Evolutionary conservation across 352 stramenopile species (phyloP), one percentile per base, ranked within the genome.

Genomic region (Globisporangium spiculum): DNA sequence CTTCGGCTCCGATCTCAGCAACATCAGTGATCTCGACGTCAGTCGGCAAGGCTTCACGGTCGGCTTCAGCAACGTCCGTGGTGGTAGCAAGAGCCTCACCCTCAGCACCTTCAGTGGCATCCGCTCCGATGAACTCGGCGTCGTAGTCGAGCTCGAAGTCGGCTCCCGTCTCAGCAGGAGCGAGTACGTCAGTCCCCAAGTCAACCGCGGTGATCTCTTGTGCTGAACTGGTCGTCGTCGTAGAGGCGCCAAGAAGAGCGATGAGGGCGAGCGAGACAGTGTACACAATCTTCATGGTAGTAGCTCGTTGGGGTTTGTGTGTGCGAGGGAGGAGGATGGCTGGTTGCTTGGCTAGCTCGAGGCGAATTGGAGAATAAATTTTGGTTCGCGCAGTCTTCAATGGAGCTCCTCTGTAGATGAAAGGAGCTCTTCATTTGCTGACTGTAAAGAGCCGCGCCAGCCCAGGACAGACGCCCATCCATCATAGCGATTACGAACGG

Each of bases 251-350:
- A 8, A 64, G 58, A 41, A 65, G 34, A 2, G 59, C 59, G 36
- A 65, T 26, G 59, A 65, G 22, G 22, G 41, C 22, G 54, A 65
- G 22, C 41, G 59, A 65, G 34, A 65, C 59, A 10, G 59, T 55
- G 59, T 41, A 65, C 22, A 56, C 41, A 24, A 65, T 52, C 38
- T 65, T 65, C 59, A 65, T 65, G 18, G 6, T 20, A 60, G 54
- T 30, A 60, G 16, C 54, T 60, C 26, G 38, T 41, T 1, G 26
- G 26, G 10, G n/a, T 14, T 20, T 57, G 22, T 4, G 9, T 30
- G 48, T 26, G 26, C 4, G 54, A 5, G 16, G 16, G 7, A 24
- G 52, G 1, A 27, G 16, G 16, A 59, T 30, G 53, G 53, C 26
- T 59, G 5, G 26, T 60, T 20, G 54, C 20, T 20, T 30, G 26